A percentile compares a stretch with the other conserved stretches of the same genome.
Evolutionary conservation across 73 alveolate genomes (phyloP).

Genomic region (Loxodes magnus): DNA sequence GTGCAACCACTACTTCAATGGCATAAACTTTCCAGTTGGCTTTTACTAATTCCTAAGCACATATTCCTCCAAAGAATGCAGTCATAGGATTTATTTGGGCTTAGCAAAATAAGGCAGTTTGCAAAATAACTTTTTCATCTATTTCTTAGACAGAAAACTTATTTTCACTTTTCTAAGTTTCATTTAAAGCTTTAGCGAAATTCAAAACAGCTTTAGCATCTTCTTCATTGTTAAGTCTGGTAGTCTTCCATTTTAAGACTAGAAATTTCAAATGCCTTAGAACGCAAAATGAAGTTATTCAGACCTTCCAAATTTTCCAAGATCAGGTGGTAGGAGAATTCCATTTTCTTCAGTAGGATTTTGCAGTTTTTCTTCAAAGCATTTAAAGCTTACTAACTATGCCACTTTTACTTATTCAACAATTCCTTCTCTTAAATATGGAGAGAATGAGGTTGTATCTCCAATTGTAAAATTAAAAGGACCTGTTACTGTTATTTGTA

Average conservation of each 20-base stretch:
- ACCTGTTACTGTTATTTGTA: constrained; percentile 67
- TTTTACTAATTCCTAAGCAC: constrained; percentile 96
- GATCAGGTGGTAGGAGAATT: constrained; percentile 20
- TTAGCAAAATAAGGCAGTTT: constrained; percentile 61
- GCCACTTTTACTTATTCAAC: constrained; percentile 86
- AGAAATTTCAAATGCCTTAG: constrained; percentile 29
- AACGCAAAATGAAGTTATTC: constrained; percentile 44
- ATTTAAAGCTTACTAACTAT: constrained; percentile 12
- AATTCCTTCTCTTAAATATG: constrained; percentile 86
- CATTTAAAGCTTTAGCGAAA: constrained; percentile 58
- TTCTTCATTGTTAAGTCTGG: constrained; percentile 54
- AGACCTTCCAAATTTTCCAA: constrained; percentile 41
- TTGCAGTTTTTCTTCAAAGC: neutral
- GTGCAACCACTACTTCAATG: constrained; percentile 91
- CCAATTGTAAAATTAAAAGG: constrained; percentile 74
- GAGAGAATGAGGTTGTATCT: constrained; percentile 81
- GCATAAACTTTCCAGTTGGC: constrained; percentile 97
- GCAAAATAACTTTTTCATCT: constrained; percentile 68
- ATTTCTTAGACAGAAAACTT: constrained; percentile 49
- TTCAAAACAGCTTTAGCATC: constrained; percentile 47
- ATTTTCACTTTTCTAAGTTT: constrained; percentile 39
- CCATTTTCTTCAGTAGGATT: constrained; percentile 1
- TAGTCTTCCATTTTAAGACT: constrained; percentile 31
- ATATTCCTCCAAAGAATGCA: constrained; percentile 98
- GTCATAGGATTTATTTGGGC: constrained; percentile 86